Conservation (phyloP, 768 basidiomycete species). For the Tricholoma hemisulphureum region DNA sequence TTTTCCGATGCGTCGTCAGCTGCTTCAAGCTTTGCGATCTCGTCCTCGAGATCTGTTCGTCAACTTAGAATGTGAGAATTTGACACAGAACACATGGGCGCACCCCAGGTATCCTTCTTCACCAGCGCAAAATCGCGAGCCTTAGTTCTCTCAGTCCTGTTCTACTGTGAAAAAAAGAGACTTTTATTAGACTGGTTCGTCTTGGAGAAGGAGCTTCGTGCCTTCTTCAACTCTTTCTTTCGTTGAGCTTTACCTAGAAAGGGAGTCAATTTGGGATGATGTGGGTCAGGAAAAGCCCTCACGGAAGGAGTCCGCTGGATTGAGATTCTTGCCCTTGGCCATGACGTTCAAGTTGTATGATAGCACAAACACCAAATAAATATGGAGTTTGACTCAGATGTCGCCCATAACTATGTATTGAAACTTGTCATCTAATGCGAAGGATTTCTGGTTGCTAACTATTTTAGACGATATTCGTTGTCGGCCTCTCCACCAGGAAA, state of each 20-base stretch:
- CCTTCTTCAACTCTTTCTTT: constrained; percentile 96
- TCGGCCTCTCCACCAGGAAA: too few relatives aligned
- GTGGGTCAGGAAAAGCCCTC: constrained; percentile 31
- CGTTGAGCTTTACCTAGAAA: constrained; percentile 81
- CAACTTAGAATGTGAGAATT: background rate
- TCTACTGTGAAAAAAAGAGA: constrained; percentile 63
- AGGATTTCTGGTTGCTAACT: too few relatives aligned
- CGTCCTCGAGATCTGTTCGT: constrained; percentile 71
- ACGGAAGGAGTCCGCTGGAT: constrained; percentile 96
- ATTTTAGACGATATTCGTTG: too few relatives aligned
- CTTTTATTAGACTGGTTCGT: constrained; percentile 17
- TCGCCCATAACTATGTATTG: too few relatives aligned
- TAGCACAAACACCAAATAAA: too few relatives aligned
- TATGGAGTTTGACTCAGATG: too few relatives aligned
- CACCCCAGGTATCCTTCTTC: constrained; percentile 91
- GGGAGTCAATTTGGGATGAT: background rate
- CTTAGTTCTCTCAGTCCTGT: constrained; percentile 83
- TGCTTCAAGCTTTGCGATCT: constrained; percentile 67
- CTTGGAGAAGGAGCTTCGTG: constrained; percentile 28
- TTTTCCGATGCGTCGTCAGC: constrained; percentile 47
- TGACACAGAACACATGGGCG: constrained; percentile 8
- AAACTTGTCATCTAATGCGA: too few relatives aligned
- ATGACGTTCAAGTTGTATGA: too few relatives aligned
- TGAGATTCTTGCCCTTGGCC: constrained; percentile 78
- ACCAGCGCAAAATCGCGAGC: constrained; percentile 85